Percentiles rank a stretch among this genome's conserved stretches.
These are phyloP conservation scores for Aspergillus thermomutatus DNA, from an alignment of 2,329 filamentous ascomycete species.

Conservation along the genomic window DNA sequence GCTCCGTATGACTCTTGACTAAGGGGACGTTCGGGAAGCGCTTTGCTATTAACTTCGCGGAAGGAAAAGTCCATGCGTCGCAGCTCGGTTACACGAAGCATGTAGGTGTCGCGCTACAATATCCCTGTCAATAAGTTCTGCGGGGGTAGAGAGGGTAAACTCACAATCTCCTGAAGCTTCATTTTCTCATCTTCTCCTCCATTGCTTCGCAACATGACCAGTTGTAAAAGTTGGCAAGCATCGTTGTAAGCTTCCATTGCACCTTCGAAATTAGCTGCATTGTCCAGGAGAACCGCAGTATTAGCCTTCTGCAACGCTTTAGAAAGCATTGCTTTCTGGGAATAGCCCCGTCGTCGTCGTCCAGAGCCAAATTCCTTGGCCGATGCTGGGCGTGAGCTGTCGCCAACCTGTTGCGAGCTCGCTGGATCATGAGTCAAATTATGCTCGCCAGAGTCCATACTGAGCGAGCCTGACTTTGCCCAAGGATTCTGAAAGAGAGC, in stretches of 20 bases:
- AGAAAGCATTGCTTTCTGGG: conserved; percentile 95
- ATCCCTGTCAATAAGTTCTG: neutral
- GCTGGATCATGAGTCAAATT: conserved; percentile 6
- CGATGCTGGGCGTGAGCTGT: conserved; percentile 22
- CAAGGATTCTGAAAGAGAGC: conserved; percentile 13
- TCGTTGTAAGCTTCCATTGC: conserved; percentile 88
- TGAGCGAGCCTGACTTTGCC: neutral
- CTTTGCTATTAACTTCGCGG: conserved; percentile 61
- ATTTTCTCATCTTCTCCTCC: conserved; percentile 76
- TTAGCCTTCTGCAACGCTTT: conserved; percentile 93
- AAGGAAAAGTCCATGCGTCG: conserved; percentile 61
- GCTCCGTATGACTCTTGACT: conserved; percentile 56
- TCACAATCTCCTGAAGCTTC: conserved; percentile 90
- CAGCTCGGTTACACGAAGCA: conserved; percentile 82
- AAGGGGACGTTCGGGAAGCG: conserved; percentile 67
- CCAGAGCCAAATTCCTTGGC: conserved; percentile 26
- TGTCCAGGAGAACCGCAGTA: conserved; percentile 90
- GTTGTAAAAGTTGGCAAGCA: conserved; percentile 80
- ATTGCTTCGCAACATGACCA: conserved; percentile 80
- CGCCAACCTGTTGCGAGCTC: conserved; percentile 18
- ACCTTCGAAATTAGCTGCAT: conserved; percentile 89
- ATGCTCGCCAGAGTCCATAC: neutral
- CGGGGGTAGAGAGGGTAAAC: conserved; percentile 32
- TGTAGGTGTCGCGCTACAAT: conserved; percentile 77
- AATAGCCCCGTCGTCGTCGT: conserved; percentile 50